Evolutionary conservation across 192 early-diverging fungal genomes (phyloP).

Genomic region (Irineochytrium annulatum): DNA sequence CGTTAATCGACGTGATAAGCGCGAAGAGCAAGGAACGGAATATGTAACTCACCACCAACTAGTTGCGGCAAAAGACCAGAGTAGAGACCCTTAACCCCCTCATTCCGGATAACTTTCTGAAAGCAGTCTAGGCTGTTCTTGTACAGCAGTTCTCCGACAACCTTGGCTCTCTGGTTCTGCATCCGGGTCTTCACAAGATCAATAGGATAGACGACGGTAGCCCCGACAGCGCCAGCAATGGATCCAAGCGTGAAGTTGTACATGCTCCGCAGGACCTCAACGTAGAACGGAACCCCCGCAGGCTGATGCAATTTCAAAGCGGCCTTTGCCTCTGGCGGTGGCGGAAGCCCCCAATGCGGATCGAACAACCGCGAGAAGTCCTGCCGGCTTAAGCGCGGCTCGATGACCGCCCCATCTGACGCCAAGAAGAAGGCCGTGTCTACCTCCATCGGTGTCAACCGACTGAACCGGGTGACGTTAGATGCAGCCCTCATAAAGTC

Average conservation of each 20-base stretch:
- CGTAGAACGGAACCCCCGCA: conserved; percentile 9
- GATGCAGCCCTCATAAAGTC: conserved; percentile 60
- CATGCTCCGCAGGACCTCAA: conserved; percentile 52
- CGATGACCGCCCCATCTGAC: background rate
- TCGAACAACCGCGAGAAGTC: conserved; percentile 24
- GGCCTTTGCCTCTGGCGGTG: conserved; percentile 5
- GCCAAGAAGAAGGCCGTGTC: conserved; percentile 70
- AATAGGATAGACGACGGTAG: conserved; percentile 92
- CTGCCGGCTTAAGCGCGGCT: background rate
- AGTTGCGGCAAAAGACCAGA: conserved; percentile 90
- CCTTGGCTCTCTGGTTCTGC: conserved; percentile 90
- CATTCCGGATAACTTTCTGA: conserved; percentile 86
- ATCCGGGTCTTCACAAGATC: conserved; percentile 98
- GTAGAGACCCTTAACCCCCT: conserved; percentile 86
- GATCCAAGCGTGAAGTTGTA: conserved; percentile 81
- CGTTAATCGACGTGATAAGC: conserved; percentile 2
- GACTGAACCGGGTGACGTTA: conserved; percentile 49
- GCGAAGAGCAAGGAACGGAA: conserved; percentile 5
- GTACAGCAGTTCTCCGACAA: conserved; percentile 88
- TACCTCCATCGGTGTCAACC: conserved; percentile 70
- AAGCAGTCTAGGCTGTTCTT: conserved; percentile 96
- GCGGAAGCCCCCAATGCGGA: background rate
- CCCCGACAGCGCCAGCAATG: conserved; percentile 90
- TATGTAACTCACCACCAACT: conserved; percentile 45
- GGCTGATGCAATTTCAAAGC: conserved; percentile 10